Base-by-base conservation (phyloP, 169 alveolate genomes). In the Cryptosporidium muris region DNA sequence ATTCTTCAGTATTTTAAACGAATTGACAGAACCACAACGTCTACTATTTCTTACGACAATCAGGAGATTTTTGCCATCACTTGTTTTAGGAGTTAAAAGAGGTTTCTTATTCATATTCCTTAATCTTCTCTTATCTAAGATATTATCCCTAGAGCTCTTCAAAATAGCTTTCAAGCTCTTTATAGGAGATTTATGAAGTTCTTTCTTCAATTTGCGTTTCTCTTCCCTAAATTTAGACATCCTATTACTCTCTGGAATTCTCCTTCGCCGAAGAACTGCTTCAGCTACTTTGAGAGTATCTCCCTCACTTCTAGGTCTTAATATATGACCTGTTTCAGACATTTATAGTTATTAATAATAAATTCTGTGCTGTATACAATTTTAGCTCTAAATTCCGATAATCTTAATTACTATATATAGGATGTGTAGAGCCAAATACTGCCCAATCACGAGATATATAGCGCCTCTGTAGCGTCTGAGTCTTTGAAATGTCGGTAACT, bases 301-400 rank as follows among this genome's bases (percentile, higher is more conserved):
- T 3, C 85, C 85, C 11, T 74, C 74, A 54, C 25, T 74, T 74
- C 67, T 74, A 25, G 85, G 85, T 37, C 64, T 74, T 40, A 74
- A 43, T 11, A 74, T 74, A 40, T 74, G 67, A 5, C 36, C 48
- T 37, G 43, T 37, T 25, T 56, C 85, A 66, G 60, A 58, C 38
- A 25, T 25, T 25, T 25, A 25, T 25, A 25, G 25, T 25, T 25
- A 25, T 25, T 25, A 25, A 25, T 25, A 25, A 25, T 25, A 25
- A 0, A 25, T 25, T 25, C 25, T 0, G 25, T 25, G 25, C 25
- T 25, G 0, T 25, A 25, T 25, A 25, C 25, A 25, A 25, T 25
- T 25, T 25, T 25, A 25, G 25, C 25, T 25, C 25, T 25, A 25
- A 25, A 25, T 25, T 25, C 25, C 25, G 25, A 25, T 25, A 25